Evolutionary conservation across 441 rosid genomes (phyloP).

Genomic region (Euphorbia schlechtendalii): DNA sequence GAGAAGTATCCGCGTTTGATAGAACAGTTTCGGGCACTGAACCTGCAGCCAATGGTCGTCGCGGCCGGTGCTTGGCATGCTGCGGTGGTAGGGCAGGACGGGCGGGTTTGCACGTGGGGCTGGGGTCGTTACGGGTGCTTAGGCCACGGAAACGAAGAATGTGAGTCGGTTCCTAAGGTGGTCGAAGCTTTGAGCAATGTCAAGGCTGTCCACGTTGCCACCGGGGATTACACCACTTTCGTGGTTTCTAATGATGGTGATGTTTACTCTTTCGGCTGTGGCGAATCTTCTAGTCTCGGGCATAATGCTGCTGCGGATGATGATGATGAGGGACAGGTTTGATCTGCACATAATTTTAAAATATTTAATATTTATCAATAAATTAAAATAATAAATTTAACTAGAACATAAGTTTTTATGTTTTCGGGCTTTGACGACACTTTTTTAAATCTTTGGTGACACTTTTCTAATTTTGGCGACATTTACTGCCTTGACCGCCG

Average conservation of each 20-base stretch:
- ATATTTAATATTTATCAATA: too few relatives aligned
- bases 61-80: conserved; percentile 99
- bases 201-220: conserved; percentile 86
- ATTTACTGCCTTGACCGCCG: too few relatives aligned
- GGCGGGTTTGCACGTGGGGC: conserved; percentile 98
- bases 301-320: conserved; percentile 36
- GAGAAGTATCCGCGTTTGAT: conserved; percentile 89
- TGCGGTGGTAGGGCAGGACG: conserved; percentile 88
- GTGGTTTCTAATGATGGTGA: conserved; percentile 84
- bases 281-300: conserved; percentile 90
- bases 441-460: too few relatives aligned
- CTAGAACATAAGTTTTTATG: too few relatives aligned
- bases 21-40: conserved; percentile 62
- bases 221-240: conserved; percentile 92
- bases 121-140: conserved; percentile 98
- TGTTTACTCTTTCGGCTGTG: conserved; percentile 90
- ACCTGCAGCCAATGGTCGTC: conserved; percentile 78
- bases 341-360: too few relatives aligned
- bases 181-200: conserved; percentile 68
- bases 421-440: too few relatives aligned
- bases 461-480: too few relatives aligned
- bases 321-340: conserved; percentile 58
- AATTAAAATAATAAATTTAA: too few relatives aligned
- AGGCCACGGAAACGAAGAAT: conserved; percentile 92
- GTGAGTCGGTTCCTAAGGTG: conserved; percentile 76